Conservation (phyloP, 495 filamentous ascomycete species). For the Lasiosphaeriaceae sp. region DNA sequence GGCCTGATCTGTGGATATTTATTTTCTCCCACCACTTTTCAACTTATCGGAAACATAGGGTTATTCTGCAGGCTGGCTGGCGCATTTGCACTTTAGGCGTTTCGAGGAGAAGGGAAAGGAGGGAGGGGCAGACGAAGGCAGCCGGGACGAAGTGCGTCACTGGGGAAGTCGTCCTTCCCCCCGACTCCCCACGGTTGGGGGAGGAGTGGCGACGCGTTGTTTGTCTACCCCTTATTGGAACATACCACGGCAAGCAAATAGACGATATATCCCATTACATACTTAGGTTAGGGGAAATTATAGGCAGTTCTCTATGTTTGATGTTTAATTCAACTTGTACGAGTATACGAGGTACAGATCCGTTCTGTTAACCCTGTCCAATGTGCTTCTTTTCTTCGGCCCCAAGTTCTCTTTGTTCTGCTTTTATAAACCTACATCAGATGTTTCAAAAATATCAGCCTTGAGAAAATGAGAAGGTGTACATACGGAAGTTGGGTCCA, state of each 20-base stretch:
- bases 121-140: neutral
- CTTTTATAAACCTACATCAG: too few relatives aligned
- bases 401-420: too few relatives aligned
- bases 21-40: neutral
- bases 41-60: neutral
- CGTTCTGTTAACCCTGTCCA: too few relatives aligned
- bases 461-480: too few relatives aligned
- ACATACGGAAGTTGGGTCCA: too few relatives aligned
- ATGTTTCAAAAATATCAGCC: too few relatives aligned
- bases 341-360: too few relatives aligned
- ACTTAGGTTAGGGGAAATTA: too few relatives aligned
- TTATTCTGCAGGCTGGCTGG: conserved; percentile 6
- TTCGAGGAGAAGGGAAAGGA: conserved; percentile 3
- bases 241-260: neutral
- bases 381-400: too few relatives aligned
- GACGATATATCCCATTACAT: neutral
- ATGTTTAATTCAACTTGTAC: too few relatives aligned
- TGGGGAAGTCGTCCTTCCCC: neutral
- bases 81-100: conserved; percentile 23
- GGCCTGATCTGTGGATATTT: neutral
- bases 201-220: neutral
- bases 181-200: neutral
- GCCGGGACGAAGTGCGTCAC: neutral
- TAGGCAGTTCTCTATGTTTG: too few relatives aligned
- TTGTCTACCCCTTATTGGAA: neutral